Base-by-base conservation (phyloP, 768 basidiomycete genomes). In the Gloeopeniophorella convolvens region DNA sequence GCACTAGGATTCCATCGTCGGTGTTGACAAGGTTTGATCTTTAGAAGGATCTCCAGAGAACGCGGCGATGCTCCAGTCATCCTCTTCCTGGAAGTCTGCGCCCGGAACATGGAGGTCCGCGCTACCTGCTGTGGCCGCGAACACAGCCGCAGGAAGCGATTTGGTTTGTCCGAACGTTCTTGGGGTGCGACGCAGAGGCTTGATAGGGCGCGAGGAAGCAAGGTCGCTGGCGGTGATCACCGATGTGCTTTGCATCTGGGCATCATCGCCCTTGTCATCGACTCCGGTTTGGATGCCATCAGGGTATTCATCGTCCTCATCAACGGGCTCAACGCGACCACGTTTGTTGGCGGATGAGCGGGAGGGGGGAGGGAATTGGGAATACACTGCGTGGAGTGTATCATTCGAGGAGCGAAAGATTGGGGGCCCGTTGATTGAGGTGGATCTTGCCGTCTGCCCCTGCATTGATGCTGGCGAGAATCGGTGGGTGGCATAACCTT, bases 381-480 rank as follows among this genome's bases (percentile, higher is more conserved):
- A 57, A 72, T 70, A 69, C 16, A 82, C 70, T 32, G 76, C 73
- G 36, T 69, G 75, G 47, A 80, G 66, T 9, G 70, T 76, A 62
- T 83, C 81, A 46, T 74, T 78, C 47, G 79, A 72, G 21, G 82
- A 74, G 37, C 65, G 72, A 59, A 81, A 80, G 56, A 78, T 74
- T 46, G 55, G 23, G 51, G 42, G 43, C 20, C 50, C 50, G 50
- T 63, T 48, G 46, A 45, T 44, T 7, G 32, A 15, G 18, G 18
- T n/a, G 21, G 49, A 47, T 20, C 24, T 31, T 13, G 21, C 9
- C 4, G 31, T 15, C 15, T 39, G 11, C 18, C 16, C 16, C 6
- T 20, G 50, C 15, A 13, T 12, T 11, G 54, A 39, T 27, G 48
- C 3, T 15, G 44, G 28, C 1, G 48, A 33, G 57, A 55, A 49